Conservation (phyloP, 495 filamentous ascomycete species). For the Echria macrotheca region DNA sequence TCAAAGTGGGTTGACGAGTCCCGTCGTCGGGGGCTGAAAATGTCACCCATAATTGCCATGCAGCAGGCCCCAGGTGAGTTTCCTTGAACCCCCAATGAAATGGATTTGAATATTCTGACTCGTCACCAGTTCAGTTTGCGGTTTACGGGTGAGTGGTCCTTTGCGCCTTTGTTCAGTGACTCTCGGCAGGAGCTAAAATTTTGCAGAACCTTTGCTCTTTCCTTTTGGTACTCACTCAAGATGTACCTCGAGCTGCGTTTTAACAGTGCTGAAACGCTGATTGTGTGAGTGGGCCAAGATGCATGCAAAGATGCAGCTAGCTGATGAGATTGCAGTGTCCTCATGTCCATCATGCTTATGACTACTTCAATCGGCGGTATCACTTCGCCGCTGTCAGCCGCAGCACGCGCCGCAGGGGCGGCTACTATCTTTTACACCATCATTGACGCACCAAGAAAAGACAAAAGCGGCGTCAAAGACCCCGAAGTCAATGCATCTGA, state of each 20-base stretch:
- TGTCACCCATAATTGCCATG: slow-evolving; percentile 43
- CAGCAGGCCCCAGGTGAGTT: slow-evolving; percentile 39
- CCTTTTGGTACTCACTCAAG: slow-evolving; percentile 39
- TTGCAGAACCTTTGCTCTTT: slow-evolving; percentile 39
- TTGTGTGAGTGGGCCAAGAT: slow-evolving; percentile 38
- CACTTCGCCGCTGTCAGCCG: slow-evolving; percentile 45
- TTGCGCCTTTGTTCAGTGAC: too few species aligned
- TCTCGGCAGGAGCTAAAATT: slow-evolving; percentile 6
- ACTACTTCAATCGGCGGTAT: slow-evolving; percentile 46
- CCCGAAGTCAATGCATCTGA: slow-evolving; percentile 41
- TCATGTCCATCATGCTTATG: slow-evolving; percentile 54
- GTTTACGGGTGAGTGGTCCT: too few species aligned
- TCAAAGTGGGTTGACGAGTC: slow-evolving; percentile 53
- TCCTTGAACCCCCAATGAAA: background rate
- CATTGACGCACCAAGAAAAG: slow-evolving; percentile 48
- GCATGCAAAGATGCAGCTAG: background rate
- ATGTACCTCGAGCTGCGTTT: slow-evolving; percentile 25
- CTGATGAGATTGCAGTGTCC: slow-evolving; percentile 32
- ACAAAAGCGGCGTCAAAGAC: slow-evolving; percentile 40
- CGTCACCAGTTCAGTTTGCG: slow-evolving; percentile 34
- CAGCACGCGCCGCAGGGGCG: slow-evolving; percentile 47
- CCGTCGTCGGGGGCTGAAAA: slow-evolving; percentile 45
- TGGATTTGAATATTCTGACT: slow-evolving; percentile 10
- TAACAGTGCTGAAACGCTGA: slow-evolving; percentile 35
- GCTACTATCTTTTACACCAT: slow-evolving; percentile 53